Conservation (phyloP, 768 basidiomycete species). For the Porpolomopsis calyptriformis region DNA sequence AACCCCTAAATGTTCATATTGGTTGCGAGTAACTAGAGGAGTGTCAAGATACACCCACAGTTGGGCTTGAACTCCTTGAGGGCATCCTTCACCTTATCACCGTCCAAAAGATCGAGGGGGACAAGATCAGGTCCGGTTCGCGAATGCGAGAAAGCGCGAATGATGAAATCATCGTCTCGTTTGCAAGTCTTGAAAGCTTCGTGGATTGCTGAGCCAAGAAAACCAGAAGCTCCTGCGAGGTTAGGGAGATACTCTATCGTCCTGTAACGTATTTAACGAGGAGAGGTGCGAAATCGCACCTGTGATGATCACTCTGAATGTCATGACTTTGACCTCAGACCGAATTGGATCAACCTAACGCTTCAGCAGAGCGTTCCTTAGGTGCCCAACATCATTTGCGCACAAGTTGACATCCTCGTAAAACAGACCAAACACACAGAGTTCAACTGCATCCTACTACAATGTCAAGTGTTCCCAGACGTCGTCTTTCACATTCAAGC, state of each 20-base stretch:
- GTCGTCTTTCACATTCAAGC: no score
- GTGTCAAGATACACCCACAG: slow-evolving; percentile 37
- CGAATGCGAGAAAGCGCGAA: slow-evolving; percentile 65
- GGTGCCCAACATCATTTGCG: no score
- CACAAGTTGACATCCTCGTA: no score
- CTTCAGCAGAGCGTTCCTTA: no score
- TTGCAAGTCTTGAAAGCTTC: slow-evolving; percentile 43
- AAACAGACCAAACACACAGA: no score
- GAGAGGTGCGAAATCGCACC: slow-evolving; percentile 24
- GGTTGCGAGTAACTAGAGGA: neutral
- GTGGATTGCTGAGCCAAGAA: slow-evolving; percentile 75
- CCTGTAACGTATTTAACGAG: neutral
- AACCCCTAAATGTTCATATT: slow-evolving; percentile 42
- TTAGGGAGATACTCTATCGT: no score
- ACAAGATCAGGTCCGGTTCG: slow-evolving; percentile 42
- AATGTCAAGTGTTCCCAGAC: no score
- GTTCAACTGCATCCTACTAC: no score
- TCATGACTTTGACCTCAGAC: no score
- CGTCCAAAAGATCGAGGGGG: slow-evolving; percentile 61
- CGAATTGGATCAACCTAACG: no score
- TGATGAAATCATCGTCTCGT: slow-evolving; percentile 21
- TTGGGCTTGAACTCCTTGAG: slow-evolving; percentile 53
- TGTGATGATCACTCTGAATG: slow-evolving; percentile 48
- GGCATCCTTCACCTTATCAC: slow-evolving; percentile 39
- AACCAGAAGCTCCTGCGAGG: slow-evolving; percentile 77